Evolutionary conservation across 2,329 filamentous ascomycete species (phyloP).

Genomic region (Huntiella savannae): DNA sequence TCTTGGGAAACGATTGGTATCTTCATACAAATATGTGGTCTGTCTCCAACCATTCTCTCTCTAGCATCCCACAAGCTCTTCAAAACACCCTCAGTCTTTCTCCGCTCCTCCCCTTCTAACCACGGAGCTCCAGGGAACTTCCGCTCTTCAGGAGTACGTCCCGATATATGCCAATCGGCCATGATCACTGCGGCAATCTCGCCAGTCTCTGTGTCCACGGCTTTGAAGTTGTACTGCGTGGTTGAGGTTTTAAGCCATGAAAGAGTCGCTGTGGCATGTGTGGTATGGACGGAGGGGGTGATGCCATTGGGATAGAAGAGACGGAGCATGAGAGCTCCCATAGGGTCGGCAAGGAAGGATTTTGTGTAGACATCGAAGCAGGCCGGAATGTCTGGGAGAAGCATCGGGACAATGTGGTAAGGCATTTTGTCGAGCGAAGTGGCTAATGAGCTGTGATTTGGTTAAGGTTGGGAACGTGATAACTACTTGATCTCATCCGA

Average conservation of each 20-base stretch:
- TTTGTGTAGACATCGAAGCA: slow-evolving; percentile 29
- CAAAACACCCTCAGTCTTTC: slow-evolving; percentile 24
- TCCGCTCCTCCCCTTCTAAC: slow-evolving; percentile 25
- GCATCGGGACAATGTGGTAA: slow-evolving; percentile 25
- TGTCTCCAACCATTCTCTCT: slow-evolving; percentile 22
- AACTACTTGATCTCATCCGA: too few relatives aligned
- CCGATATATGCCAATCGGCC: slow-evolving; percentile 23
- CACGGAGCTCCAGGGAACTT: slow-evolving; percentile 25
- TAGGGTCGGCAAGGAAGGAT: slow-evolving; percentile 22
- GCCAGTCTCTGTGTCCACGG: slow-evolving; percentile 24
- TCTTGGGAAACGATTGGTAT: neutral
- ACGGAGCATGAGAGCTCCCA: slow-evolving; percentile 23
- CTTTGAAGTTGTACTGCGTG: slow-evolving; percentile 28
- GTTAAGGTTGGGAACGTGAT: too few relatives aligned
- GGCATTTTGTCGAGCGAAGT: slow-evolving; percentile 16
- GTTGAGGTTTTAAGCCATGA: slow-evolving; percentile 21
- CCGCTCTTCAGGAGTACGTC: slow-evolving; percentile 23
- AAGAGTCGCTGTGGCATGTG: slow-evolving; percentile 23
- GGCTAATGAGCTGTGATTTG: too few relatives aligned
- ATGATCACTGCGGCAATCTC: slow-evolving; percentile 29
- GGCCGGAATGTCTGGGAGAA: slow-evolving; percentile 26
- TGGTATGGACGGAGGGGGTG: slow-evolving; percentile 23
- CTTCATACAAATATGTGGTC: slow-evolving; percentile 24
- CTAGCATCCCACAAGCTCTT: slow-evolving; percentile 23
- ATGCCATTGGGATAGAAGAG: slow-evolving; percentile 23